These are phyloP conservation scores for Rasamsonia emersonii DNA, from an alignment of 2,329 filamentous ascomycete species.

Conservation along the genomic window DNA sequence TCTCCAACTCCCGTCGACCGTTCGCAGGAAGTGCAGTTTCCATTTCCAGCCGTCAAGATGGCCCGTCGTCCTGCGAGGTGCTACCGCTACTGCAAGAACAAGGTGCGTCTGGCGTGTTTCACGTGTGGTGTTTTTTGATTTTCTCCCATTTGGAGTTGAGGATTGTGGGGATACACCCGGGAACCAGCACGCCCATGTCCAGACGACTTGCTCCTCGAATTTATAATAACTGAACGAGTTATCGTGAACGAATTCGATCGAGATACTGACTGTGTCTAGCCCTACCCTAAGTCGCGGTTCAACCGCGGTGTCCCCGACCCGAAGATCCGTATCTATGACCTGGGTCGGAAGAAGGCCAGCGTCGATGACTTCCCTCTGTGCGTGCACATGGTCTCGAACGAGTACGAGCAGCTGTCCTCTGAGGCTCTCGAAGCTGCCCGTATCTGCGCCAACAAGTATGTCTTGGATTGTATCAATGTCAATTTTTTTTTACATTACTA, in stretches of 20 bases:
- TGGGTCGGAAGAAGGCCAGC: conserved; percentile 95
- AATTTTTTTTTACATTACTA: conserved; percentile 1
- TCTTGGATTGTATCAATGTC: conserved; percentile 55
- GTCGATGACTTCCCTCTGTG: conserved; percentile 99
- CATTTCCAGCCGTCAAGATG: conserved; percentile 69
- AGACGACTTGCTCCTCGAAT: no score
- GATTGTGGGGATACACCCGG: conserved; percentile 19
- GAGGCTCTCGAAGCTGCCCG: conserved; percentile 99
- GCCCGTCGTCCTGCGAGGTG: conserved; percentile 98
- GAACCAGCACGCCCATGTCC: not conserved
- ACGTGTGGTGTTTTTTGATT: conserved; percentile 13
- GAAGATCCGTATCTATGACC: conserved; percentile 94
- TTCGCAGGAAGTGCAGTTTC: conserved; percentile 41
- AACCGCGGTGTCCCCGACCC: conserved; percentile 92
- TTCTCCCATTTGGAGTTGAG: conserved; percentile 10
- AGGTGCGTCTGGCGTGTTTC: no score
- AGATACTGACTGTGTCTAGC: conserved; percentile 41
- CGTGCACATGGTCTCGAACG: conserved; percentile 99
- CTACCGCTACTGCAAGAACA: conserved; percentile 99
- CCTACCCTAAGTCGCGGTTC: conserved; percentile 99
- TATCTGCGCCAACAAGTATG: conserved; percentile 99
- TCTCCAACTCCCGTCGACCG: conserved; percentile 27
- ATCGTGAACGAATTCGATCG: not conserved
- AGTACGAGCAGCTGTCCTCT: conserved; percentile 99
- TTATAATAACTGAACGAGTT: not conserved